Conservation (phyloP, 2,329 filamentous ascomycete genomes). For the Colletotrichum tamarilloi region DNA sequence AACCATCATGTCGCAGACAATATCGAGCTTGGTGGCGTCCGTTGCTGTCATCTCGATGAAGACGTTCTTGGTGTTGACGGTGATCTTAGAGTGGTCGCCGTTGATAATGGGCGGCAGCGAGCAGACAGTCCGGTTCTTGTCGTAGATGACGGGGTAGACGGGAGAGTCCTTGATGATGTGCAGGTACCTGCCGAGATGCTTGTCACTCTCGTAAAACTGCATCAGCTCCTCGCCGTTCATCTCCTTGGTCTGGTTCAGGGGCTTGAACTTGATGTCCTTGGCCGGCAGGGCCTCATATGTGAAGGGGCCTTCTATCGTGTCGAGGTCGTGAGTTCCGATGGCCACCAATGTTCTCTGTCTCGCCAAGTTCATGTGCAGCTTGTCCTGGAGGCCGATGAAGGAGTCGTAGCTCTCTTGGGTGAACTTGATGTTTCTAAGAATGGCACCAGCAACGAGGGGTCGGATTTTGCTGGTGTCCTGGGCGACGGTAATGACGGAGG, state of each 20-base stretch:
- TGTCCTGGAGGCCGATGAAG: slow-evolving; percentile 98
- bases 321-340: slow-evolving; percentile 96
- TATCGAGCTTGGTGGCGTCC: slow-evolving; percentile 94
- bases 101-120: slow-evolving; percentile 99
- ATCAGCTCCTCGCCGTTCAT: slow-evolving; percentile 92
- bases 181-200: slow-evolving; percentile 88
- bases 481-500: slow-evolving; percentile 84
- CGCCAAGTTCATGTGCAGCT: slow-evolving; percentile 95
- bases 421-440: slow-evolving; percentile 92
- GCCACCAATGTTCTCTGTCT: slow-evolving; percentile 94
- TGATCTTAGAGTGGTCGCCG: slow-evolving; percentile 96
- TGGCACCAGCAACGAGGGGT: slow-evolving; percentile 88
- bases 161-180: slow-evolving; percentile 95
- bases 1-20: slow-evolving; percentile 94
- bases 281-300: slow-evolving; percentile 93
- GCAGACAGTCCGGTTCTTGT: slow-evolving; percentile 86
- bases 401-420: slow-evolving; percentile 92
- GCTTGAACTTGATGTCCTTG: slow-evolving; percentile 90
- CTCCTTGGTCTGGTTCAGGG: slow-evolving; percentile 89
- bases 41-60: slow-evolving; percentile 98
- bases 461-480: slow-evolving; percentile 81
- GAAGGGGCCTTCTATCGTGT: slow-evolving; percentile 94
- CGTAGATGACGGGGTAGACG: slow-evolving; percentile 95
- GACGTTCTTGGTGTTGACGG: slow-evolving; percentile 88
- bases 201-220: slow-evolving; percentile 95